Evolutionary conservation across 345 rosid species (phyloP).

Genomic region (Streptanthus diversifolius): DNA sequence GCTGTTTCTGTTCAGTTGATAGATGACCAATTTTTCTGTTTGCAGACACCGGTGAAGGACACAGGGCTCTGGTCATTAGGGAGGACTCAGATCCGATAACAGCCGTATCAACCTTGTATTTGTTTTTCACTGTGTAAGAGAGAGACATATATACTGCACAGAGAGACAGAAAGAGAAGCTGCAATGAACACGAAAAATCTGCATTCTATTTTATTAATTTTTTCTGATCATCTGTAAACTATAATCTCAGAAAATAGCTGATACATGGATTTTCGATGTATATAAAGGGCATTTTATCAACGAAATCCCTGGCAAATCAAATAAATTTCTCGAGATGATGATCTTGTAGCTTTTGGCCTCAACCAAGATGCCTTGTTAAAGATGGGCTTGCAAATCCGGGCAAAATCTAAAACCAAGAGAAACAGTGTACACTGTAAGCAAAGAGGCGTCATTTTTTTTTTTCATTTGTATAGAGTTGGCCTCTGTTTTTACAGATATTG

Average conservation of each 20-base stretch:
- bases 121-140: not conserved
- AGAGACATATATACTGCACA: conserved; percentile 17
- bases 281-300: conserved; percentile 10
- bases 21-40: not conserved
- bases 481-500: not conserved
- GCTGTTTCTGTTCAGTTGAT: not conserved
- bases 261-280: not conserved
- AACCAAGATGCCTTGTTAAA: conserved; percentile 83
- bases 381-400: conserved; percentile 65
- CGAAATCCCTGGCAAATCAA: conserved; percentile 71
- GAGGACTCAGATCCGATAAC: conserved; percentile 73
- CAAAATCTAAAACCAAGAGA: conserved; percentile 51
- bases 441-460: not conserved
- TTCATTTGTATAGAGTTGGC: not conserved
- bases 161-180: not conserved
- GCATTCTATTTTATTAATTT: not conserved
- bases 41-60: conserved; percentile 84
- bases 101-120: not conserved
- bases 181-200: conserved; percentile 26
- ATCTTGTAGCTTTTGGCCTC: conserved; percentile 92
- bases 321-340: conserved; percentile 92
- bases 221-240: conserved; percentile 5
- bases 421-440: not conserved
- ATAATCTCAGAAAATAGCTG: not conserved
- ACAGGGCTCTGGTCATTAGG: conserved; percentile 95